phyloP scores from a whole-genome alignment of 208 protist genomes.

The Acanthamoeba healyi region DNA sequence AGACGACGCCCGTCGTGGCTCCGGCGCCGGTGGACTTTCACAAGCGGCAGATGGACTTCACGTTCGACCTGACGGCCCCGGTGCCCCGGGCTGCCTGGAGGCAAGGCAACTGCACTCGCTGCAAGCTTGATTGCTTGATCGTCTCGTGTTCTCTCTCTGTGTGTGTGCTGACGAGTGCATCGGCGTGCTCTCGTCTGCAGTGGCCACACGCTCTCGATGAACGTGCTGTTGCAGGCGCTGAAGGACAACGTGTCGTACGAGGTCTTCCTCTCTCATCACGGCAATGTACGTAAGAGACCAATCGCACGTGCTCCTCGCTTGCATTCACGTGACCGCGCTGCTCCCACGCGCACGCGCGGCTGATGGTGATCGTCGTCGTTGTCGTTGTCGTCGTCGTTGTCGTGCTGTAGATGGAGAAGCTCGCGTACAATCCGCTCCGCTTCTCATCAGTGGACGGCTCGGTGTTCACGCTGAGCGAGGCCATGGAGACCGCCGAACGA shows the following conservation, averaged over 20 bases:
- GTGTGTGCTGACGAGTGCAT: neutral
- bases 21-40: slow-evolving; percentile 2
- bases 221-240: slow-evolving; percentile 8
- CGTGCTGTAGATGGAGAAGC: neutral
- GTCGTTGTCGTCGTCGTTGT: too few relatives aligned
- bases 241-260: slow-evolving; percentile 38
- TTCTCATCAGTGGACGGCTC: neutral
- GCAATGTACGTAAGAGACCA: neutral
- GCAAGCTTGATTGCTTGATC: neutral
- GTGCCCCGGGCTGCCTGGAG: neutral
- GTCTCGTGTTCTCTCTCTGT: neutral
- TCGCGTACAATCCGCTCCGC: neutral
- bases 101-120: neutral
- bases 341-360: too few relatives aligned
- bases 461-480: neutral
- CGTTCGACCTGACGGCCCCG: neutral
- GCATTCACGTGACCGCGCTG: too few relatives aligned
- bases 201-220: neutral
- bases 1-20: neutral
- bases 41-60: neutral
- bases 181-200: slow-evolving; percentile 17
- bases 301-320: too few relatives aligned
- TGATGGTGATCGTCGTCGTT: too few relatives aligned
- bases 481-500: neutral
- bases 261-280: neutral